Percentiles rank a stretch among this genome's conserved stretches.
phyloP scores from a whole-genome alignment of 306 rosid genomes.

The Casuarina glauca region DNA sequence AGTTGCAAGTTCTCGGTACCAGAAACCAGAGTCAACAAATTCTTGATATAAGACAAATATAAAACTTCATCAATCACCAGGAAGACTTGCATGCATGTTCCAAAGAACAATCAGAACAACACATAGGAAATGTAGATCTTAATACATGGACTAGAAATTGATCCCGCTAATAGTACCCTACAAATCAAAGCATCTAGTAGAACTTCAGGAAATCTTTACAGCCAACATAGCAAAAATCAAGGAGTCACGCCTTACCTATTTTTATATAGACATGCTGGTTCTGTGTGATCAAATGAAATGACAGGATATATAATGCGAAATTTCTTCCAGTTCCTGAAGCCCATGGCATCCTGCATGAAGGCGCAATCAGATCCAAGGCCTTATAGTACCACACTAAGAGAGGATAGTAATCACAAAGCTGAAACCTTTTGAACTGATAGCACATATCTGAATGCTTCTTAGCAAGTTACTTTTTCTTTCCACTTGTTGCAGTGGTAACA shows the following conservation, averaged over 20 bases:
- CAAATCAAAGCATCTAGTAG: neutral
- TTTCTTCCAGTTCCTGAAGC: neutral
- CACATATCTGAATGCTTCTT: neutral
- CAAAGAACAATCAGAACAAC: neutral
- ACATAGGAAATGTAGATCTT: neutral
- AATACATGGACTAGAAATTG: neutral
- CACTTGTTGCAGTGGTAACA: neutral
- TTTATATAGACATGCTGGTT: neutral
- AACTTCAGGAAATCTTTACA: neutral
- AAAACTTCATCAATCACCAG: neutral
- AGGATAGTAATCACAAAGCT: neutral
- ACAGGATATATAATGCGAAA: neutral
- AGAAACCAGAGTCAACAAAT: neutral
- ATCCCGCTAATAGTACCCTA: neutral
- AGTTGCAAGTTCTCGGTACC: neutral
- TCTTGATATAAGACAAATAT: neutral
- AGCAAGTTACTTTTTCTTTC: neutral
- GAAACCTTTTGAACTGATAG: neutral
- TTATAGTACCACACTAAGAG: neutral
- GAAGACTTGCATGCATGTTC: neutral
- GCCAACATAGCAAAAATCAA: neutral
- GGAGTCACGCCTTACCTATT: neutral
- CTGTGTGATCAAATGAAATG: conserved; percentile 1
- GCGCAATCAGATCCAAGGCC: neutral
- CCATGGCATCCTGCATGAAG: neutral